Conservation (phyloP, 2,329 filamentous ascomycete species). For the Rhinocladiella mackenziei region DNA sequence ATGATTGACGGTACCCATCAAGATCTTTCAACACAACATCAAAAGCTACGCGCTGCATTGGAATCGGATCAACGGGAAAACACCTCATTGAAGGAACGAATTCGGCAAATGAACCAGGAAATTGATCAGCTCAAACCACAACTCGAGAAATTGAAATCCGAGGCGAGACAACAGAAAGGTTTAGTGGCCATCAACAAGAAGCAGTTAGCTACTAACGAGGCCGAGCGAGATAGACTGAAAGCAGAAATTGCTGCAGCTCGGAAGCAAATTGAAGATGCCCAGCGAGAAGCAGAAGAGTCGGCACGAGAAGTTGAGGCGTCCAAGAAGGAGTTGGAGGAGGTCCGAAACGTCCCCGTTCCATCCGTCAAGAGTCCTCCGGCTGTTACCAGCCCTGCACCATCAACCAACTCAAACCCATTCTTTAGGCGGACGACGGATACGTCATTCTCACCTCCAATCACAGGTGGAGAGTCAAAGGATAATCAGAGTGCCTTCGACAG, state of each 20-base stretch:
- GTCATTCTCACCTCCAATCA: slow-evolving; percentile 31
- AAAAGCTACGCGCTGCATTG: slow-evolving; percentile 67
- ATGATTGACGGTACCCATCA: slow-evolving; percentile 75
- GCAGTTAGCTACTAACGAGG: slow-evolving; percentile 82
- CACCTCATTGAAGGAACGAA: slow-evolving; percentile 76
- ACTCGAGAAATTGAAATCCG: slow-evolving; percentile 86
- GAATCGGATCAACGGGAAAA: slow-evolving; percentile 90
- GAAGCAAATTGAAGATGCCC: slow-evolving; percentile 59
- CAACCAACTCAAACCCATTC: slow-evolving; percentile 80
- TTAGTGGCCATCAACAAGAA: slow-evolving; percentile 98
- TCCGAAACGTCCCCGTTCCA: slow-evolving; percentile 21
- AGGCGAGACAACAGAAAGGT: slow-evolving; percentile 92
- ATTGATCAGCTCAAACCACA: slow-evolving; percentile 80
- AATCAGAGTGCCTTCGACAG: slow-evolving; percentile 69
- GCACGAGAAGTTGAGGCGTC: slow-evolving; percentile 43
- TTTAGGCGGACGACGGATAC: slow-evolving; percentile 63
- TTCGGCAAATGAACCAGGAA: slow-evolving; percentile 75
- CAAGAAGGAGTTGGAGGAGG: slow-evolving; percentile 27
- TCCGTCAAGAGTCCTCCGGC: slow-evolving; percentile 24
- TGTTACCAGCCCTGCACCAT: slow-evolving; percentile 51
- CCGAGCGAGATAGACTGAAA: slow-evolving; percentile 82
- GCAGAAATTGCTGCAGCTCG: slow-evolving; percentile 66
- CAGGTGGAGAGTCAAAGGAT: slow-evolving; percentile 13
- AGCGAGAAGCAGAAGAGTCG: slow-evolving; percentile 46
- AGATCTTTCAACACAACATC: slow-evolving; percentile 78